Percentiles rank a stretch among this genome's conserved stretches.
phyloP scores from a whole-genome alignment of 495 filamentous ascomycete species.

The Wilcoxina mikolae region DNA sequence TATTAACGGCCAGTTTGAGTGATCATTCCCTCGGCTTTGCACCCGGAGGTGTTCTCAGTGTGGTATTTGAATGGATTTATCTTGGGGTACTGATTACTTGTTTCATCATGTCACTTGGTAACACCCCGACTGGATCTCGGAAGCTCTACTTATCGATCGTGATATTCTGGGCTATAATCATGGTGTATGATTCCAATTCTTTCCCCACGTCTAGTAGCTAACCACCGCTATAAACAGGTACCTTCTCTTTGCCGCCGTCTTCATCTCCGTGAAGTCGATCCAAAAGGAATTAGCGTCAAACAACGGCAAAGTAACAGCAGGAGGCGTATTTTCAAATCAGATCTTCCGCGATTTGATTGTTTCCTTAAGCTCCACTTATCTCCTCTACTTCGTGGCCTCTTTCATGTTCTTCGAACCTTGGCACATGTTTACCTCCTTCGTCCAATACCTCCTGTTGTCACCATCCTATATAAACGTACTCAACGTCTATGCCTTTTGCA shows the following conservation, averaged over 20 bases:
- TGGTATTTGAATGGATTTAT: slow-evolving; percentile 94
- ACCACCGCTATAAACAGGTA: slow-evolving; percentile 41
- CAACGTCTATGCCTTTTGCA: slow-evolving; percentile 96
- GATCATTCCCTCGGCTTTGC: slow-evolving; percentile 50
- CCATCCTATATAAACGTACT: slow-evolving; percentile 93
- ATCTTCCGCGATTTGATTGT: slow-evolving; percentile 90
- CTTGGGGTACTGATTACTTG: slow-evolving; percentile 81
- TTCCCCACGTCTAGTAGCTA: not conserved
- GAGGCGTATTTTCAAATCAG: slow-evolving; percentile 64
- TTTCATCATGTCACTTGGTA: slow-evolving; percentile 89
- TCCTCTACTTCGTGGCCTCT: slow-evolving; percentile 83
- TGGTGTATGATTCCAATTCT: slow-evolving; percentile 47
- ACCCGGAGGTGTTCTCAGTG: slow-evolving; percentile 61
- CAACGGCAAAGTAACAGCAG: slow-evolving; percentile 43
- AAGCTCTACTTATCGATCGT: slow-evolving; percentile 94
- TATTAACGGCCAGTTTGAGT: slow-evolving; percentile 75
- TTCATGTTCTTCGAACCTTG: slow-evolving; percentile 96
- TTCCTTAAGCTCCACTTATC: slow-evolving; percentile 78
- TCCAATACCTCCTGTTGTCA: slow-evolving; percentile 92
- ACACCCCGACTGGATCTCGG: slow-evolving; percentile 86
- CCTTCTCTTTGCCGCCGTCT: slow-evolving; percentile 85
- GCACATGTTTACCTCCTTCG: slow-evolving; percentile 88
- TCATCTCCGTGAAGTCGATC: slow-evolving; percentile 81
- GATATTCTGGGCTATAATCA: slow-evolving; percentile 89
- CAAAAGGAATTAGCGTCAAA: slow-evolving; percentile 43